Evolutionary conservation across 768 basidiomycete genomes (phyloP), one percentile per base, ranked within the genome.

Genomic region (Boletus vinaceobasis): DNA sequence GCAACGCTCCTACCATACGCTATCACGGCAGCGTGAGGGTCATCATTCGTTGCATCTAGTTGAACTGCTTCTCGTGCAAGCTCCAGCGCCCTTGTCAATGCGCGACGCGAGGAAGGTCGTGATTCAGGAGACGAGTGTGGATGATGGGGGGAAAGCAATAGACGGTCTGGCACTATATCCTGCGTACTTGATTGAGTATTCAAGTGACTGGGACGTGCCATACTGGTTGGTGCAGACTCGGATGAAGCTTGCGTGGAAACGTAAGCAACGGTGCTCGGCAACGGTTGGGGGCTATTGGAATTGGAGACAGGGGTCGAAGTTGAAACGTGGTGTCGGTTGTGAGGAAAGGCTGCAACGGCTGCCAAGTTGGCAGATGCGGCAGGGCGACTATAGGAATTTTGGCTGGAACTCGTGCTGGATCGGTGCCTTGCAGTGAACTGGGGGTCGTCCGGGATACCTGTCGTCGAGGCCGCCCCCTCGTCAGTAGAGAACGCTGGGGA

Each of bases 1-100:
- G 88, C 83, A 39, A 96, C 93, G 64, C 89, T 90, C 69, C 84
- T 86, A 13, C 85, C 86, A 68, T 96, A 96, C 0, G 93, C 93
- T 45, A 85, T 75, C n/a, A 96, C 89, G 3, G 93, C 93, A 36
- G 86, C 90, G 62, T 89, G 81, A 15, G 92, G 91, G 61, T 93
- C 88, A 68, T 94, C 89, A 58, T 92, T 93, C 15, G 86, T 88
- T 6, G 88, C 83, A 67, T 96, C 93, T 35, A 94, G 83, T 61
- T 85, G 83, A 40, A 96, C 93, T 9, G 93, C 93, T 70, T 93
- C 88, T 33, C 93, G 85, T 14, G 93, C 93, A 13, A 94, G 79
- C 63, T 93, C 90, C 45, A 96, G 76, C 2, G 93, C 93, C 60
- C 81, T 79, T 17, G 93, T 95, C 27, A 96, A 76, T 27, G 93